These are phyloP conservation scores for Sonneratia caseolaris DNA, from an alignment of 345 rosid species.

Conservation along the genomic window DNA sequence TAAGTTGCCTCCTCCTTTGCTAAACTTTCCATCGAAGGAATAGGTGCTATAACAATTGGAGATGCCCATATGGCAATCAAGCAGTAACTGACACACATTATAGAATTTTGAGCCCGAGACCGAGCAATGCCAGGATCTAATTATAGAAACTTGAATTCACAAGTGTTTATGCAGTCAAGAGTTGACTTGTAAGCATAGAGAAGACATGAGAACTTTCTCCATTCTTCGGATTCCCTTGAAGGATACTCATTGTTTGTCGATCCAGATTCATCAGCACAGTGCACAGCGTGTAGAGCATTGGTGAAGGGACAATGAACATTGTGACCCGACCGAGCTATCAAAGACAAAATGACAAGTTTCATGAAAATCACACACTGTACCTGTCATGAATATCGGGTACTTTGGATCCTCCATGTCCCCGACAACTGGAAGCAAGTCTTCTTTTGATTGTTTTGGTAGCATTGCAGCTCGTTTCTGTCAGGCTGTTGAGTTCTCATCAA, in stretches of 20 bases:
- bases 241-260: constrained; percentile 30
- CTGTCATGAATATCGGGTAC: constrained; percentile 55
- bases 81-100: too few relatives aligned
- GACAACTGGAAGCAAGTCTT: constrained; percentile 42
- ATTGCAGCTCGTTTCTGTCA: constrained; percentile 34
- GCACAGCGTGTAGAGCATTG: constrained; percentile 39
- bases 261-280: constrained; percentile 36
- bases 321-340: neutral
- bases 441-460: constrained; percentile 34
- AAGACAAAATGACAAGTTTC: neutral
- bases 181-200: constrained; percentile 25
- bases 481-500: constrained; percentile 40
- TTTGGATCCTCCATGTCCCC: constrained; percentile 30
- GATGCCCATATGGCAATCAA: too few relatives aligned
- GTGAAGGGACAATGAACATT: constrained; percentile 18
- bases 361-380: constrained; percentile 12
- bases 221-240: constrained; percentile 39
- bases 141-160: too few relatives aligned
- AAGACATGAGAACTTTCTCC: constrained; percentile 35
- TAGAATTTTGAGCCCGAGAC: too few relatives aligned
- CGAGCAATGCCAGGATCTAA: too few relatives aligned
- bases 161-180: neutral
- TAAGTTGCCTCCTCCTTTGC: too few relatives aligned
- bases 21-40: too few relatives aligned
- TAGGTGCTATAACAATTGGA: too few relatives aligned